Base-by-base conservation (phyloP, 192 early-diverging fungal species). In the Backusella macrospora region DNA sequence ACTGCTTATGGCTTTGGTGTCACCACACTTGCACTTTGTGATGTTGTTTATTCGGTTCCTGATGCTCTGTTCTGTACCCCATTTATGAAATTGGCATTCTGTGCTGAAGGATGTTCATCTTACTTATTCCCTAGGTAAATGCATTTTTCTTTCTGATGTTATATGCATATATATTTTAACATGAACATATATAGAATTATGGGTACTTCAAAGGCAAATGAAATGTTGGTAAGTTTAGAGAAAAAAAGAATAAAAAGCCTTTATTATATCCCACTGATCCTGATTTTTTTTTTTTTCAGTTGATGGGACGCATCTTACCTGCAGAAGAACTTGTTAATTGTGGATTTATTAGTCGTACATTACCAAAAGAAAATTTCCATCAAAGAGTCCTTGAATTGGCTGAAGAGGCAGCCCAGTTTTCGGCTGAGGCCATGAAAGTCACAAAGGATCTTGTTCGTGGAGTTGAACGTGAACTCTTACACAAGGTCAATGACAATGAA, bases 11-110 rank as follows among this genome's bases (percentile, higher is more conserved):
- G 92, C 46, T 88, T 90, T 72, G 89, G 81, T 18, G 89, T 86
- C 63, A 92, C 92, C 0, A 89, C 86, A 16, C 69, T 89, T 21
- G 87, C 86, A 0, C 85, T 92, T 5, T 91, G 86, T 75, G 92
- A 94, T 82, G 83, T 91, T 46, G 84, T 94, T 26, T 89, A 92
- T 65, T 73, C 88, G 0, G 78, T 84, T 12, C 86, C 87, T 42
- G 78, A 88, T 23, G 90, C 91, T 13, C 85, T 85, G 12, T 94
- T 92, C 77, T 83, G 80, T 18, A 92, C 90, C 12, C 92, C 92
- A 16, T 94, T 94, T 77, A 91, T 92, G 80, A 83, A 91, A 65
- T 82, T 92, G 42, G 48, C 90, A n/a, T 89, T 92, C 70, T 91
- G 90, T 70, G 91, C 89, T 21, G 92, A 94, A 76, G 92, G 87